Evolutionary conservation across 1,284 basidiomycete species (phyloP).

Genomic region (Puccinia brachypodii): DNA sequence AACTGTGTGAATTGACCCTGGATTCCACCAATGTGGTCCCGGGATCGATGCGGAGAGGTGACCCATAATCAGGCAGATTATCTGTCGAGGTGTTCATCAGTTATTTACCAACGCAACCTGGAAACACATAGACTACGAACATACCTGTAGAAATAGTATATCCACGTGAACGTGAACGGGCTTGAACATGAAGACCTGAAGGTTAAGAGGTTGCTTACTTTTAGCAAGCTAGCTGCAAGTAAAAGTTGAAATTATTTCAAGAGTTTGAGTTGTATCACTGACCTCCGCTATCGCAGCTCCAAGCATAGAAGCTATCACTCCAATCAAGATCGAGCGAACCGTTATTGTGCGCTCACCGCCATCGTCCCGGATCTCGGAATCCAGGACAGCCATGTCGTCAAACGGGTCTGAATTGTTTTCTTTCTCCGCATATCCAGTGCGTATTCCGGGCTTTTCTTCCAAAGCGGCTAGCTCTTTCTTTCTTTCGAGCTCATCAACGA

Average conservation of each 20-base stretch:
- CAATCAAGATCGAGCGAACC: slow-evolving; percentile 22
- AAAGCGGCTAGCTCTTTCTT: neutral
- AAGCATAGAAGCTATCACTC: slow-evolving; percentile 1
- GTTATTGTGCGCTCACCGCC: slow-evolving; percentile 1
- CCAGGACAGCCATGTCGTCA: slow-evolving; percentile 37
- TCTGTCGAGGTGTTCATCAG: neutral
- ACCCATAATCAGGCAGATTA: slow-evolving; percentile 17
- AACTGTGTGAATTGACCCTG: slow-evolving; percentile 8
- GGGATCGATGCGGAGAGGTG: slow-evolving; percentile 24
- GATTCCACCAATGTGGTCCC: slow-evolving; percentile 43
- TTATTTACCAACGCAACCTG: neutral
- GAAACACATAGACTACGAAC: neutral
- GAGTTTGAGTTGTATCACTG: neutral
- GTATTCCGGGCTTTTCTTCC: neutral
- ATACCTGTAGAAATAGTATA: slow-evolving; percentile 35
- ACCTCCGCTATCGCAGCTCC: slow-evolving; percentile 41
- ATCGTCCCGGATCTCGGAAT: slow-evolving; percentile 26
- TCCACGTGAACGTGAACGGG: slow-evolving; percentile 15
- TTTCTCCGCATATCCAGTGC: neutral
- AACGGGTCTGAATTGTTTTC: slow-evolving; percentile 30
- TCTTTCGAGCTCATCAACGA: neutral
- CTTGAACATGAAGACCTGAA: slow-evolving; percentile 40
- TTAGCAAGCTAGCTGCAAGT: neutral
- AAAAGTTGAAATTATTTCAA: neutral
- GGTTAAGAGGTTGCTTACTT: neutral